Percentiles rank a stretch among this genome's conserved stretches.
phyloP scores from a whole-genome alignment of 441 rosid genomes.

The Mallotus repandus region DNA sequence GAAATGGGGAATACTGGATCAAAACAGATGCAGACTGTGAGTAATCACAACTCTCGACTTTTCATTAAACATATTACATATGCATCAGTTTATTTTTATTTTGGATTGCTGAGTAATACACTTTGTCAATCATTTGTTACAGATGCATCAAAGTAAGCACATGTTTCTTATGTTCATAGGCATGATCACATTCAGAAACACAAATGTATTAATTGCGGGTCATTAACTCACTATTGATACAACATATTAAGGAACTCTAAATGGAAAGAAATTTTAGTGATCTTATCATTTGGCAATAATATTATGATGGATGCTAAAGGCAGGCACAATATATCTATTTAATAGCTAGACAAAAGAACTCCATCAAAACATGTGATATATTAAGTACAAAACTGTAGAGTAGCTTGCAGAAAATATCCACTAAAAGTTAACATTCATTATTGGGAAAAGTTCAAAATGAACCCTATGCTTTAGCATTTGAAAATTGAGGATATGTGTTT shows the following conservation, averaged over 20 bases:
- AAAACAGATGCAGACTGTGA: conserved; percentile 92
- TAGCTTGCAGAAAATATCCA: background rate
- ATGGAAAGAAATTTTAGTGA: too few relatives aligned
- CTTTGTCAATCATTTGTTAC: background rate
- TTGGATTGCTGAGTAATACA: background rate
- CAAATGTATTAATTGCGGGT: background rate
- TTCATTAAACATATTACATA: conserved; percentile 8
- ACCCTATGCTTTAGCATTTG: too few relatives aligned
- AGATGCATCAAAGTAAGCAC: conserved; percentile 5
- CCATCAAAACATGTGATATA: background rate
- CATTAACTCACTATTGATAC: background rate
- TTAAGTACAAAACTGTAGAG: background rate
- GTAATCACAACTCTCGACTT: conserved; percentile 33
- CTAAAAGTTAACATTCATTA: background rate
- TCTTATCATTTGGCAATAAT: background rate
- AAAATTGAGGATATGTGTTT: too few relatives aligned
- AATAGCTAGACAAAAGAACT: background rate
- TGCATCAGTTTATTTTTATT: background rate
- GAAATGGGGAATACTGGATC: conserved; percentile 78
- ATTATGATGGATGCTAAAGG: background rate
- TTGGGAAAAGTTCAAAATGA: too few relatives aligned
- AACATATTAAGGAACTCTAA: background rate
- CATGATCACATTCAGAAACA: conserved; percentile 9
- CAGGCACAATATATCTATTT: background rate
- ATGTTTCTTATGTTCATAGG: background rate